Evolutionary conservation across 176 grass and related monocot species (phyloP), one percentile per base, ranked within the genome.

Genomic region (Bothriochloa decipiens): DNA sequence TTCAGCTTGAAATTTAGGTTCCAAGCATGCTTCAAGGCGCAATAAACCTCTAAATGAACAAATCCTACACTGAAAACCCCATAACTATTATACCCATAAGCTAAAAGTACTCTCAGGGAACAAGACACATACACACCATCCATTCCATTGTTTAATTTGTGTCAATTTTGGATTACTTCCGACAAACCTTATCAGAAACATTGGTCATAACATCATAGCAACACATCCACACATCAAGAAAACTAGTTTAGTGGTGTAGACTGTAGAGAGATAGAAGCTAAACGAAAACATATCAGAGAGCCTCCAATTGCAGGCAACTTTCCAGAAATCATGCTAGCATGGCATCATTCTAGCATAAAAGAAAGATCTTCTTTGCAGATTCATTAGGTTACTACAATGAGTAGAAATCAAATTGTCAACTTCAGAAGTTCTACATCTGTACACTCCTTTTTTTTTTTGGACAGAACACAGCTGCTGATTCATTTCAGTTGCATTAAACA

Each of bases 1-100:
- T 67, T 65, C 11, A 10, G 32, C n/a, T 83, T 27, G 39, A 70
- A 83, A 83, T 9, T 73, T 83, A 86, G 76, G 68, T 50, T 86
- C 11, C 27, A 17, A 20, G 23, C 13, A 49, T 22, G 26, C 8
- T 36, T 86, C 45, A 60, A 73, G 73, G 29, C n/a, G 58, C 18
- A 81, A 61, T 37, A 60, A 58, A 33, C 22, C 0, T 25, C 28
- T 35, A 46, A 29, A 76, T 43, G 13, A 72, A 80, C 25, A 11
- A 77, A 67, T 46, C 25, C 3, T 15, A 49, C 14, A 46, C 43
- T 3, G 1, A 47, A 79, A 66, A 66, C 37, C 27, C 17, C 2
- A 74, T 46, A 68, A 72, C 23, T 70, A 14, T 32, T 70, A 14
- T 32, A 26, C 22, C 11, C 37, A 42, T 65, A 80, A 42, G 46